phyloP scores from a whole-genome alignment of 129 eudicot species.

The Ambrosia artemisiifolia region DNA sequence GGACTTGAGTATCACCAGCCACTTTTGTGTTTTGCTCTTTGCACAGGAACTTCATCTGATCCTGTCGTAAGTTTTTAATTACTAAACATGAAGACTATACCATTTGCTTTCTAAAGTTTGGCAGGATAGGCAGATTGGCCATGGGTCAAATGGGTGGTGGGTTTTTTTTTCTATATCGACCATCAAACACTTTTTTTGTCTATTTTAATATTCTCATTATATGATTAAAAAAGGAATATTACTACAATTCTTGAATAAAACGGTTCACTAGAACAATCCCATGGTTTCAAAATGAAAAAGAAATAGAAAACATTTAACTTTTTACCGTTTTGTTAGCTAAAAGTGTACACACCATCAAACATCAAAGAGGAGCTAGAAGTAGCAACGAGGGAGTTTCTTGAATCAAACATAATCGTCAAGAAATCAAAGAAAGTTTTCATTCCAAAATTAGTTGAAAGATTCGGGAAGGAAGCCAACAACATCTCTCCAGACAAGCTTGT shows the following conservation, averaged over 20 bases:
- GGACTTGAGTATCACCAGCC: constrained; percentile 56
- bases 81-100: not conserved
- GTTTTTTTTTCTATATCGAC: not conserved
- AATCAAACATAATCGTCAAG: constrained; percentile 68
- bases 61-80: constrained; percentile 54
- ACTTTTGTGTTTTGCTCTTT: constrained; percentile 76
- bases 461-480: constrained; percentile 57
- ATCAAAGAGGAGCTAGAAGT: constrained; percentile 60
- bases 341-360: constrained; percentile 67
- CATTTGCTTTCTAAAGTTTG: not conserved
- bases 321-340: constrained; percentile 42
- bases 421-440: constrained; percentile 65
- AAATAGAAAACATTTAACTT: no score
- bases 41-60: constrained; percentile 81
- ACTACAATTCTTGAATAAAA: not conserved
- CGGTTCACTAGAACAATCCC: not conserved
- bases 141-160: not conserved
- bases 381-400: constrained; percentile 69
- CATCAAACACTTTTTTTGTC: not conserved
- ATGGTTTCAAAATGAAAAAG: no score
- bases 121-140: not conserved
- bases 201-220: not conserved
- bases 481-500: constrained; percentile 58
- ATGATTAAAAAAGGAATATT: not conserved
- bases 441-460: constrained; percentile 70